Evolutionary conservation across 2,329 filamentous ascomycete species (phyloP).

Genomic region (Exserohilum turcica): DNA sequence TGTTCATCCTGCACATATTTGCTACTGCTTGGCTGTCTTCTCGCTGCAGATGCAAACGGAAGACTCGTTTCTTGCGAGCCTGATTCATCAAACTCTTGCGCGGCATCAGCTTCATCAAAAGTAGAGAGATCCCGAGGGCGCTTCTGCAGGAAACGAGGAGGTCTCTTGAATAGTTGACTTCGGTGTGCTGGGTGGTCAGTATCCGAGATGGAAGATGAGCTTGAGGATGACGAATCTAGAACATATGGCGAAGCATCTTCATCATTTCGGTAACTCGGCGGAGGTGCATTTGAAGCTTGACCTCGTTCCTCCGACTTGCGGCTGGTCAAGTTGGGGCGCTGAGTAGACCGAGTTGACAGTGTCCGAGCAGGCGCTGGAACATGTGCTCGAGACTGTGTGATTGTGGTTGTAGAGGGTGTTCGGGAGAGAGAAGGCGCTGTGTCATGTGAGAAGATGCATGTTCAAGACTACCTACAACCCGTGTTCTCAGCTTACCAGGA

Average conservation of each 20-base stretch:
- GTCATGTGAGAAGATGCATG: not conserved
- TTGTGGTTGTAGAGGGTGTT: conserved; percentile 56
- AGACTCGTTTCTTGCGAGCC: conserved; percentile 56
- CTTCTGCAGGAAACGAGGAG: conserved; percentile 44
- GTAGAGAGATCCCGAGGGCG: conserved; percentile 33
- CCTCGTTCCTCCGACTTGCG: conserved; percentile 22
- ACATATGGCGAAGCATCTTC: conserved; percentile 28
- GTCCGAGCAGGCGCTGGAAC: conserved; percentile 31
- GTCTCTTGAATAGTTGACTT: conserved; percentile 53
- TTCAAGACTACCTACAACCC: not conserved
- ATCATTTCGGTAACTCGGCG: conserved; percentile 16
- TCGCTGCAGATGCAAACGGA: conserved; percentile 49
- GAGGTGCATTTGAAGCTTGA: conserved; percentile 8
- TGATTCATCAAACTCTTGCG: conserved; percentile 56
- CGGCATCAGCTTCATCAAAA: conserved; percentile 37
- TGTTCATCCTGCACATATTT: conserved; percentile 19
- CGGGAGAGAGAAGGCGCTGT: conserved; percentile 48
- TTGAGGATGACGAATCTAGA: conserved; percentile 35
- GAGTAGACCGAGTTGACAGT: conserved; percentile 34
- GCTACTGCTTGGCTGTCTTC: conserved; percentile 1
- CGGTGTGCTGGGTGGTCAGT: conserved; percentile 47
- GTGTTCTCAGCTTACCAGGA: conserved; percentile 41
- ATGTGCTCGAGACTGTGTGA: conserved; percentile 49
- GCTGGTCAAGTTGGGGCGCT: conserved; percentile 28
- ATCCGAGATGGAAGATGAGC: conserved; percentile 44